phyloP scores from a whole-genome alignment of 1,139 yeast genomes.

The Kluyveromyces marxianus region DNA sequence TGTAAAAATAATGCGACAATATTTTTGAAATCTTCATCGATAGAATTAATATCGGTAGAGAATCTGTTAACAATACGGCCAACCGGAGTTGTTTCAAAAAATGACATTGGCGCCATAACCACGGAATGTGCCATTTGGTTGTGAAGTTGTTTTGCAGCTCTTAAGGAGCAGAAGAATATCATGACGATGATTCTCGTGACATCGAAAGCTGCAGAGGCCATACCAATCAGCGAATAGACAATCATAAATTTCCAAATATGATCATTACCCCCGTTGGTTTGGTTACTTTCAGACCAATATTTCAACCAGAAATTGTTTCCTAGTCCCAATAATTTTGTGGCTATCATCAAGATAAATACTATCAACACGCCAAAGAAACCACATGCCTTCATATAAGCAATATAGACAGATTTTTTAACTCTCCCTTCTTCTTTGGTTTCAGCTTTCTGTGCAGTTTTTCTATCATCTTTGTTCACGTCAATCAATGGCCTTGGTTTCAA shows the following conservation, averaged over 20 bases:
- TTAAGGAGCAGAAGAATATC: conserved; percentile 58
- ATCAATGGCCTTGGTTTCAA: conserved; percentile 30
- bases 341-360: conserved; percentile 37
- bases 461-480: conserved; percentile 21
- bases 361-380: conserved; percentile 44
- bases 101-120: conserved; percentile 64
- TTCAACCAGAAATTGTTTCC: conserved; percentile 51
- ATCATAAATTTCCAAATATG: conserved; percentile 47
- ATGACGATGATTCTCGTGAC: conserved; percentile 46
- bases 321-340: conserved; percentile 43
- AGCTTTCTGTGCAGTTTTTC: conserved; percentile 33
- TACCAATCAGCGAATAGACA: conserved; percentile 49
- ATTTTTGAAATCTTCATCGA: conserved; percentile 49
- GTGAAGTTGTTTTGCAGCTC: conserved; percentile 56
- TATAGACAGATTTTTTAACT: conserved; percentile 57
- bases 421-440: conserved; percentile 51
- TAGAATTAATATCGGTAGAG: conserved; percentile 59
- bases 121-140: conserved; percentile 56
- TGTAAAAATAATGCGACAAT: conserved; percentile 40
- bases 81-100: conserved; percentile 72
- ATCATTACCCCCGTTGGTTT: conserved; percentile 40
- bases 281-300: conserved; percentile 50
- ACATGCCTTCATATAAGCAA: conserved; percentile 61
- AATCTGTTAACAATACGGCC: conserved; percentile 69
- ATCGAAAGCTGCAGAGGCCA: conserved; percentile 44